Evolutionary conservation across 768 basidiomycete species (phyloP).

Genomic region (Lentinula edodes): DNA sequence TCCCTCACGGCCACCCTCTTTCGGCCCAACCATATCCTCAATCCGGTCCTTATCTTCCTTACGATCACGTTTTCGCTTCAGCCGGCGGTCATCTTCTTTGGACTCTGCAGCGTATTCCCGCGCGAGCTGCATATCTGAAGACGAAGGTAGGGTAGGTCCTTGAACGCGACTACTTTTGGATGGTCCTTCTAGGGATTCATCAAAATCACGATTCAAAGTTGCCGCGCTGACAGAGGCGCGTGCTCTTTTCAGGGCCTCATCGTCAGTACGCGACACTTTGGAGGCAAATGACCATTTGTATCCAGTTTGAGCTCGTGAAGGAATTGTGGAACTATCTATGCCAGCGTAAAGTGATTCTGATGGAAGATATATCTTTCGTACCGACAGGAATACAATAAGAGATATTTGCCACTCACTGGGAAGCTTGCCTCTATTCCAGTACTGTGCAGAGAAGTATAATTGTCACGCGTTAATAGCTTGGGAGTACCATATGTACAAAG

Average conservation of each 20-base stretch:
- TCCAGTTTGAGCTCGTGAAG: conserved; percentile 66
- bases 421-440: conserved; percentile 80
- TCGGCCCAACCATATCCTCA: conserved; percentile 79
- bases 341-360: conserved; percentile 56
- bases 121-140: conserved; percentile 64
- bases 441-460: conserved; percentile 27
- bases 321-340: conserved; percentile 45
- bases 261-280: conserved; percentile 55
- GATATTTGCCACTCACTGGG: conserved; percentile 37
- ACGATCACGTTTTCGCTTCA: conserved; percentile 65
- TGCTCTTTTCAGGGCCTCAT: conserved; percentile 49
- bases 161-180: conserved; percentile 31
- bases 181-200: conserved; percentile 12
- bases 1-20: conserved; percentile 74
- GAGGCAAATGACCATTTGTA: conserved; percentile 88
- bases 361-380: not conserved
- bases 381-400: not conserved
- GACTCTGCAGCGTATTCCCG: conserved; percentile 56
- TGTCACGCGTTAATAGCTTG: conserved; percentile 1
- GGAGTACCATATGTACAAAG: not conserved
- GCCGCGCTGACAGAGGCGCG: conserved; percentile 55
- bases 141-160: conserved; percentile 66
- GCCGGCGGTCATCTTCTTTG: conserved; percentile 42
- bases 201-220: conserved; percentile 29
- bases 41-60: conserved; percentile 60